Evolutionary conservation across 768 basidiomycete species (phyloP), one percentile per base, ranked within the genome.

Genomic region (Hygrocybe punicea): DNA sequence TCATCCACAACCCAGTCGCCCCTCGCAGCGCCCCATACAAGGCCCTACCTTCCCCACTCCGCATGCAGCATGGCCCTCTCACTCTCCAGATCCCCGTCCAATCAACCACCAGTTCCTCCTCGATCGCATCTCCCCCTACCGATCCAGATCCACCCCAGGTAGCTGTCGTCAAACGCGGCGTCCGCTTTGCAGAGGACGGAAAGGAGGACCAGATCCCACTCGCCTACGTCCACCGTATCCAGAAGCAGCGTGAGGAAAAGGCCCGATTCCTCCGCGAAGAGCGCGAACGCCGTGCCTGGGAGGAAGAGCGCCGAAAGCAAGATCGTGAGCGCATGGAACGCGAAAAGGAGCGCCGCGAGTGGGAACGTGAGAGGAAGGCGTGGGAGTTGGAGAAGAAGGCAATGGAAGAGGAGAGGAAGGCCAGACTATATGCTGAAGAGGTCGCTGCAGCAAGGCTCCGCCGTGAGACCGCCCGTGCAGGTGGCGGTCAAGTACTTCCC

Each of bases 161-260:
- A n/a, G 56, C 68, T 36, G 62, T 71, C 17, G 70, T 74, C 51
- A 80, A 79, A 65, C 80, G 84, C 37, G 83, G 84, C 9, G 86
- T 87, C 8, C 80, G 84, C 44, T 87, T 87, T 58, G 82, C 78
- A 29, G 84, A 85, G 61, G 81, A 83, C 62, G 81, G 82, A 64
- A 84, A 82, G 58, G 86, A 88, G 40, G 87, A 90, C 67, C 75
- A 76, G 51, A 76, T 87, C 60, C 89, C 89, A 2, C 72, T 89
- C 39, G 83, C 81, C 16, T 82, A 90, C 65, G 80, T 84, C n/a
- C 72, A 88, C 65, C 84, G 85, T 53, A 80, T 81, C 68, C 85
- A 84, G 74, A 85, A 85, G 76, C 83, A 82, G 63, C 84, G 84
- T 44, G 86, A 86, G 69, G 83, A 87, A 70, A 87, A 87, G 73